Conservation (phyloP, 768 basidiomycete genomes). For the Boletus rex-veris region DNA sequence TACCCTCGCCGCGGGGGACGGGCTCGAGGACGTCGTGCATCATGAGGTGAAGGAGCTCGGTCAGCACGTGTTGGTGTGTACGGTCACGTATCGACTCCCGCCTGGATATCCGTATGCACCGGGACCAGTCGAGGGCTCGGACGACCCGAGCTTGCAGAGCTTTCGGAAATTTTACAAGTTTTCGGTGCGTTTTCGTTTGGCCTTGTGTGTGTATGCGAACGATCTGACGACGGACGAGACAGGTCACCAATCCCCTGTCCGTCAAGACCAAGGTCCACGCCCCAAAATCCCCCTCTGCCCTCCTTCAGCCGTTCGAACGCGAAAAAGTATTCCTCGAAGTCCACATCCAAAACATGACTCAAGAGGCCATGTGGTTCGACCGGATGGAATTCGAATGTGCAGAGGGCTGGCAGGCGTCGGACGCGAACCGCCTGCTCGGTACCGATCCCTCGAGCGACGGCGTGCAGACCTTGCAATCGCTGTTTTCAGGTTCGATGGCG, state of each 20-base stretch:
- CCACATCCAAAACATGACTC: slow-evolving; percentile 85
- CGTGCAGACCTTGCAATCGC: slow-evolving; percentile 24
- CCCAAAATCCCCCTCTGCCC: slow-evolving; percentile 68
- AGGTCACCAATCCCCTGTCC: slow-evolving; percentile 93
- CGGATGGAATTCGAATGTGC: slow-evolving; percentile 75
- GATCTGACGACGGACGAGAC: not conserved
- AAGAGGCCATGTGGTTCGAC: slow-evolving; percentile 73
- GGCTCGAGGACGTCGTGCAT: slow-evolving; percentile 63
- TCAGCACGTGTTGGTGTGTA: slow-evolving; percentile 84
- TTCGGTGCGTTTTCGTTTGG: slow-evolving; percentile 49
- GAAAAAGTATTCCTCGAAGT: slow-evolving; percentile 89
- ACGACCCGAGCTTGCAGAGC: slow-evolving; percentile 57
- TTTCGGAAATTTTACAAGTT: slow-evolving; percentile 94
- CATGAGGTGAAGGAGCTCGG: slow-evolving; percentile 95
- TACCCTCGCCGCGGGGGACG: slow-evolving; percentile 52
- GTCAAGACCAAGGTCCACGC: slow-evolving; percentile 93
- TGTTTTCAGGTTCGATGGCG: slow-evolving; percentile 62
- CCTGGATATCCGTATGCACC: slow-evolving; percentile 50
- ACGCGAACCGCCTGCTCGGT: slow-evolving; percentile 43
- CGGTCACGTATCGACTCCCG: slow-evolving; percentile 77
- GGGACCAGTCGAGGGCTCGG: slow-evolving; percentile 45
- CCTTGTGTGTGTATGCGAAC: not conserved
- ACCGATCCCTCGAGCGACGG: not conserved
- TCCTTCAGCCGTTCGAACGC: slow-evolving; percentile 59
- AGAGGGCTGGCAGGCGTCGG: slow-evolving; percentile 59